phyloP scores from a whole-genome alignment of 2,329 filamentous ascomycete species.

The Fusarium nematophilum region DNA sequence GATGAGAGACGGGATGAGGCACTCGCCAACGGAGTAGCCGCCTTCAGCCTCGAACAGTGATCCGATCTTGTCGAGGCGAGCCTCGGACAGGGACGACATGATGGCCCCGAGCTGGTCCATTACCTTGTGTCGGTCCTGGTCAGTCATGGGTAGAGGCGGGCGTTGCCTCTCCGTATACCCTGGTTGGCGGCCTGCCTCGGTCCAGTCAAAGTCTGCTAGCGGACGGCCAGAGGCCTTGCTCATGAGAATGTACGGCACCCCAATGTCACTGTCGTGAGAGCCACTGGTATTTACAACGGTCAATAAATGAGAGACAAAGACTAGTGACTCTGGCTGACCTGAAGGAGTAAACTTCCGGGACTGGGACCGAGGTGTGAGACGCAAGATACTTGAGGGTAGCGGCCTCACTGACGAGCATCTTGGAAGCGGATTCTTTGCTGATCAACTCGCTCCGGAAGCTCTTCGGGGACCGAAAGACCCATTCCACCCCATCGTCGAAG shows the following conservation, averaged over 20 bases:
- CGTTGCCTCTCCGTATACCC: constrained; percentile 8
- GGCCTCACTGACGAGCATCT: constrained; percentile 40
- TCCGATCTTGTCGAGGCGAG: constrained; percentile 39
- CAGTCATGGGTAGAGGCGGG: constrained; percentile 29
- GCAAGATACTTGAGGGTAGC: constrained; percentile 35
- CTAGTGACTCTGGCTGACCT: constrained; percentile 19
- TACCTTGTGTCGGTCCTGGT: constrained; percentile 27
- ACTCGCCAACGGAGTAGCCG: constrained; percentile 35
- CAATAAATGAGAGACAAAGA: neutral
- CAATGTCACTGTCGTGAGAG: constrained; percentile 30
- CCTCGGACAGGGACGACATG: constrained; percentile 22
- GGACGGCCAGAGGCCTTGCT: constrained; percentile 37
- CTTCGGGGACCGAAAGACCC: constrained; percentile 36
- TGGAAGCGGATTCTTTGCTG: constrained; percentile 28
- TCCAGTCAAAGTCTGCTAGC: constrained; percentile 37
- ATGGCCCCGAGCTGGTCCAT: constrained; percentile 37
- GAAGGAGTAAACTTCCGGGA: constrained; percentile 40
- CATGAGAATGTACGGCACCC: constrained; percentile 41
- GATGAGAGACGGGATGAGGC: constrained; percentile 33
- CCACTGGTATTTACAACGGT: constrained; percentile 21
- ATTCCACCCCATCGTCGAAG: constrained; percentile 40
- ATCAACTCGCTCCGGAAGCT: neutral
- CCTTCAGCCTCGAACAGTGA: constrained; percentile 37
- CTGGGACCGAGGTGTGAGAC: constrained; percentile 30
- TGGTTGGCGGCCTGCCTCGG: constrained; percentile 10